phyloP scores from a whole-genome alignment of 1,139 yeast species.

The Yamadazyma songkhlaensis region DNA sequence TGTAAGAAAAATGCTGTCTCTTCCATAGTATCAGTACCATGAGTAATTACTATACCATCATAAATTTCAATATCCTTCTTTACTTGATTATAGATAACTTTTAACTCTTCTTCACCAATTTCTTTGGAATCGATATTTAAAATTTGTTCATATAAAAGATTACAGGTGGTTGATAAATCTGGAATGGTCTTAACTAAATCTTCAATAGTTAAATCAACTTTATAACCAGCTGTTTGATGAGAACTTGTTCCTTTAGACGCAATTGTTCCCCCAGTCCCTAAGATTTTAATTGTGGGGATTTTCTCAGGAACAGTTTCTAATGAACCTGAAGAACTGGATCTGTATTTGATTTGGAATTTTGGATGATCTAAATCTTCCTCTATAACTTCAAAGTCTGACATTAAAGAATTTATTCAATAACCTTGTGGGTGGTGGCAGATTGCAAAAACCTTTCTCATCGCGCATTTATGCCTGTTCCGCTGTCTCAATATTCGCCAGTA shows the following conservation, averaged over 20 bases:
- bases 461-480: background rate
- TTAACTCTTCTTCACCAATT: constrained; percentile 42
- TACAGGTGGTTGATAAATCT: constrained; percentile 56
- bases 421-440: no score
- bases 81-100: constrained; percentile 39
- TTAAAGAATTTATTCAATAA: background rate
- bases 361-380: constrained; percentile 3
- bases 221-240: constrained; percentile 65
- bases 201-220: constrained; percentile 64
- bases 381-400: constrained; percentile 5
- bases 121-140: constrained; percentile 67
- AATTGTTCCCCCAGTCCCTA: constrained; percentile 75
- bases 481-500: background rate
- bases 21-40: constrained; percentile 71
- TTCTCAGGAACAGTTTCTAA: constrained; percentile 6
- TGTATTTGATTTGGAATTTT: constrained; percentile 7
- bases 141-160: constrained; percentile 62
- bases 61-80: constrained; percentile 42
- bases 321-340: constrained; percentile 2
- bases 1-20: constrained; percentile 71
- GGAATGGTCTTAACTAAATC: constrained; percentile 59
- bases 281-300: constrained; percentile 49
- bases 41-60: constrained; percentile 63
- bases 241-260: constrained; percentile 60
- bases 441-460: no score